These are phyloP conservation scores for Lasiosphaeria ovina DNA, from an alignment of 495 filamentous ascomycete genomes.

Conservation along the genomic window DNA sequence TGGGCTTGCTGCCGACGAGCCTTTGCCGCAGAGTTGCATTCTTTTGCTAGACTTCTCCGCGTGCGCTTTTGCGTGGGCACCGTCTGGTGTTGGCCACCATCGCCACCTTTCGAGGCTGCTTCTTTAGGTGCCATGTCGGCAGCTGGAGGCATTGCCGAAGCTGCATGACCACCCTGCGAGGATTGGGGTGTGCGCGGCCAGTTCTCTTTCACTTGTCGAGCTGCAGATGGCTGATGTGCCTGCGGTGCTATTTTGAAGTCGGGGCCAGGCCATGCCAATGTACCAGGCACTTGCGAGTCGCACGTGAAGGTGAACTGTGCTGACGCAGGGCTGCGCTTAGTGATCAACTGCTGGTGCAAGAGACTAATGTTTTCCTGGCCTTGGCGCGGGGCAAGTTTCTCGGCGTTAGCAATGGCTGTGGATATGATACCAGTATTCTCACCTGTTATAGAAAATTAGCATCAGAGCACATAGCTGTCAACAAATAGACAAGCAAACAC, in stretches of 20 bases:
- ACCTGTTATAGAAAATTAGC: slow-evolving; percentile 14
- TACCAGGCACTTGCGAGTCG: slow-evolving; percentile 54
- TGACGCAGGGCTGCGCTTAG: slow-evolving; percentile 60
- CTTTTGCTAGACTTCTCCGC: slow-evolving; percentile 21
- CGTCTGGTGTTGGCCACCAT: slow-evolving; percentile 8
- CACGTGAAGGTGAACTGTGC: slow-evolving; percentile 92
- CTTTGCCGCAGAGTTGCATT: slow-evolving; percentile 31
- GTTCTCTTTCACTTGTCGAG: slow-evolving; percentile 17
- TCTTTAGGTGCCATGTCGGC: slow-evolving; percentile 16
- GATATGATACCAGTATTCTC: slow-evolving; percentile 79
- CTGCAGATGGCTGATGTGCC: slow-evolving; percentile 7
- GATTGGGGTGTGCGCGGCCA: slow-evolving; percentile 16
- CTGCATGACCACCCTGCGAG: slow-evolving; percentile 10
- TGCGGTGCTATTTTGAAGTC: slow-evolving; percentile 37
- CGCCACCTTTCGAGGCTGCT: slow-evolving; percentile 2
- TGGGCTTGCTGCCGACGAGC: slow-evolving; percentile 40
- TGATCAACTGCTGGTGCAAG: slow-evolving; percentile 64
- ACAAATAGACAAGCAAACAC: slow-evolving; percentile 14
- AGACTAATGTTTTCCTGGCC: slow-evolving; percentile 75
- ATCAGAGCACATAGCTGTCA: neutral
- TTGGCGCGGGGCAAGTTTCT: slow-evolving; percentile 59
- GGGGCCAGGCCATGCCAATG: slow-evolving; percentile 53
- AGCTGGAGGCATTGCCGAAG: slow-evolving; percentile 4
- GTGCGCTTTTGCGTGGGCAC: slow-evolving; percentile 15
- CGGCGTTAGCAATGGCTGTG: slow-evolving; percentile 84